These are phyloP conservation scores for Wickerhamomyces rabaulensis DNA, from an alignment of 805 yeast genomes.

Conservation along the genomic window DNA sequence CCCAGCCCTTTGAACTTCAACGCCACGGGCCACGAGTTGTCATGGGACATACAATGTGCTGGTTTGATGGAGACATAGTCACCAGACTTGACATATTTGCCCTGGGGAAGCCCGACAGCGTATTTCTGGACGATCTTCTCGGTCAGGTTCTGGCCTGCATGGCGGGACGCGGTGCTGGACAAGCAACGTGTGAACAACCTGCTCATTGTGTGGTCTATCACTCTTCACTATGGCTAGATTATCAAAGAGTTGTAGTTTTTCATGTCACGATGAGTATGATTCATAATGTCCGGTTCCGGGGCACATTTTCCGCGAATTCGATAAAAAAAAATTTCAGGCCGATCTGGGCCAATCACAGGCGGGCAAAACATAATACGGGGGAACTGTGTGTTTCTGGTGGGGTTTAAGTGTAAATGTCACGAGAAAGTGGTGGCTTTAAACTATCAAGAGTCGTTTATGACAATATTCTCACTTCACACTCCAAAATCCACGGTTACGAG, in stretches of 20 bases:
- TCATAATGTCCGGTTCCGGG: background rate
- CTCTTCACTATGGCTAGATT: too few species aligned
- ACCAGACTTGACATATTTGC: conserved; percentile 76
- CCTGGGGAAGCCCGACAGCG: conserved; percentile 79
- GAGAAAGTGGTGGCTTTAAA: too few species aligned
- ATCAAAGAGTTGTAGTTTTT: too few species aligned
- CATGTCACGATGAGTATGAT: background rate
- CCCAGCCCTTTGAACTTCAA: conserved; percentile 94
- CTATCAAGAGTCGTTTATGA: too few species aligned
- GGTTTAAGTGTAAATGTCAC: too few species aligned
- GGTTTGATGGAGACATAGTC: conserved; percentile 95
- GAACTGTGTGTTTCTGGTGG: background rate
- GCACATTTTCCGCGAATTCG: background rate
- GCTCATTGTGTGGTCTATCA: background rate
- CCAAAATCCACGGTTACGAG: background rate
- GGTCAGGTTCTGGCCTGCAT: conserved; percentile 68
- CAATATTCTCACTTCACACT: too few species aligned
- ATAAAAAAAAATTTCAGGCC: too few species aligned
- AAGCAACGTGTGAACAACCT: conserved; percentile 15
- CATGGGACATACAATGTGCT: conserved; percentile 98
- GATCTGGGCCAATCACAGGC: background rate
- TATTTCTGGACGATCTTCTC: conserved; percentile 94
- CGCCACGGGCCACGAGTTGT: conserved; percentile 99
- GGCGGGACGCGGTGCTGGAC: conserved; percentile 13
- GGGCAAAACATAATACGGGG: background rate